Evolutionary conservation across 2,329 filamentous ascomycete species (phyloP), one percentile per base, ranked within the genome.

Genomic region (Paracoccidioides lutzii): DNA sequence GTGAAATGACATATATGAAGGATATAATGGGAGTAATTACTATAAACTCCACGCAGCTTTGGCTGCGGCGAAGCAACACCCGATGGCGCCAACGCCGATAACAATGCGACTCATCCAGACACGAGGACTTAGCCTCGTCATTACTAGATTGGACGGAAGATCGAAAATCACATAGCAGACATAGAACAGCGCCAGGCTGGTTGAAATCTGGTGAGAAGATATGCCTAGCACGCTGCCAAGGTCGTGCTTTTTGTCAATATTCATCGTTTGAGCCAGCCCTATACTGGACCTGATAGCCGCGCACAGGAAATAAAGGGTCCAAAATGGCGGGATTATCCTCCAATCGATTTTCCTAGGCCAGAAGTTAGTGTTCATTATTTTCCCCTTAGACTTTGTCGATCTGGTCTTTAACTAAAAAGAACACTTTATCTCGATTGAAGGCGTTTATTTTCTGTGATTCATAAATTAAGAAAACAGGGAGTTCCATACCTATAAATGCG

Each of bases 221-320:
- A 95, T 74, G 58, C 82, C 67, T 52, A 95, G 78, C 41, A 85
- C 79, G 2, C 81, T 80, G 62, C 80, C 80, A n/a, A 95, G 81
- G 66, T 93, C 85, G 67, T 95, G 88, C 38, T 80, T 78, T 44
- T 79, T 72, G 15, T 78, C 72, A 35, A 71, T 72, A 72, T 95
- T 95, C 90, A 95, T 95, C 1, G 90, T 95, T 73, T 95, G 88
- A n/a, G 90, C 87, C 62, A 95, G 83, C 59, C 89, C 89, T 61
- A 95, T 88, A 71, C 94, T 95, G 64, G 88, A 93, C 53, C 89
- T 84, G 65, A 95, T 93, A 58, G 88, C 90, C 0, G 89, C 93
- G 76, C 88, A 93, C 60, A 95, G 80, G 67, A 95, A 95, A 74
- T 95, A 95, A 14, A 95, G 78, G 14, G 85, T 70, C 90, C 90